Evolutionary conservation across 2,329 filamentous ascomycete species (phyloP).

Genomic region (Cercospora zeina): DNA sequence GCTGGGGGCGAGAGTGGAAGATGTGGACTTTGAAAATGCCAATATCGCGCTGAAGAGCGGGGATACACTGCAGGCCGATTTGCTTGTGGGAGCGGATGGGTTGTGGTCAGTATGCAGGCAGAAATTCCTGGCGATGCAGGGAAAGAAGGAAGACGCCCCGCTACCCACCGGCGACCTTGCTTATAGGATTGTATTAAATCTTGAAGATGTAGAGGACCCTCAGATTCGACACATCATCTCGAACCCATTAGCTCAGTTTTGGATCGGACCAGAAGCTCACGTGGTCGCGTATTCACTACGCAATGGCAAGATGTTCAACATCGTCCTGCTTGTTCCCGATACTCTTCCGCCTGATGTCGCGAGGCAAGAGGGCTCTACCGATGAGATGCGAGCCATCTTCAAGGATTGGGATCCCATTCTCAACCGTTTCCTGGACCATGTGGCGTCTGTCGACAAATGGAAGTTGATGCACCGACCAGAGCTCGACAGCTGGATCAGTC

Average conservation of each 20-base stretch:
- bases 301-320: slow-evolving; percentile 61
- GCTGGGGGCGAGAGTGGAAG: slow-evolving; percentile 51
- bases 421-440: slow-evolving; percentile 50
- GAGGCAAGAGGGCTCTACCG: slow-evolving; percentile 55
- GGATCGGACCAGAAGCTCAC: slow-evolving; percentile 64
- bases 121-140: slow-evolving; percentile 48
- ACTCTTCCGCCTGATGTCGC: slow-evolving; percentile 58
- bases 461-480: slow-evolving; percentile 62
- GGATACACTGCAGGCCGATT: slow-evolving; percentile 50
- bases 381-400: slow-evolving; percentile 64
- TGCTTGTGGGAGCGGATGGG: slow-evolving; percentile 65
- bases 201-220: slow-evolving; percentile 55
- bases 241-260: slow-evolving; percentile 58
- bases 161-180: slow-evolving; percentile 64
- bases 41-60: slow-evolving; percentile 47
- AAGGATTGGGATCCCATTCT: slow-evolving; percentile 64
- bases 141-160: slow-evolving; percentile 47
- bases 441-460: slow-evolving; percentile 67
- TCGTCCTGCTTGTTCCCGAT: slow-evolving; percentile 66
- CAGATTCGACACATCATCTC: slow-evolving; percentile 56
- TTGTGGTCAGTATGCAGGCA: slow-evolving; percentile 61
- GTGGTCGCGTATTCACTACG: slow-evolving; percentile 64
- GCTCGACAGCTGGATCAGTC: slow-evolving; percentile 58
- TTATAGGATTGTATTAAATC: slow-evolving; percentile 60
- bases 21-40: slow-evolving; percentile 52